phyloP scores from a whole-genome alignment of 768 basidiomycete genomes.

The Naganishia kalamii region DNA sequence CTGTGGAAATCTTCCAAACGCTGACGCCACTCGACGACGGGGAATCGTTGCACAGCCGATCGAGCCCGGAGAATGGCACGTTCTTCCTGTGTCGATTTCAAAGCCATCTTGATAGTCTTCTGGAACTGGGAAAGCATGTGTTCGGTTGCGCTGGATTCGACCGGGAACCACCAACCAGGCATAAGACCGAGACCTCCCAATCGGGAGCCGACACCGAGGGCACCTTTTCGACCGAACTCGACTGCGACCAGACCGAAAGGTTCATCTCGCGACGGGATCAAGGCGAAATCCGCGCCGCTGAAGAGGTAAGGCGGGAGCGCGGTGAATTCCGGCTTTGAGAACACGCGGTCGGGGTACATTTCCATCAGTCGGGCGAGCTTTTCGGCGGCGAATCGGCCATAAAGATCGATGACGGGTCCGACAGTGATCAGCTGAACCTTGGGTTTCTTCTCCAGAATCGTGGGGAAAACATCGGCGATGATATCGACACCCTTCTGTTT shows the following conservation, averaged over 20 bases:
- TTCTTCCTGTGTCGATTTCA: constrained; percentile 84
- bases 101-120: constrained; percentile 88
- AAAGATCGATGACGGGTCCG: constrained; percentile 90
- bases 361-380: constrained; percentile 90
- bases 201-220: constrained; percentile 87
- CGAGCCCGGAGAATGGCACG: constrained; percentile 86
- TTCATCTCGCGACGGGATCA: constrained; percentile 93
- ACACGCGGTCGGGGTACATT: constrained; percentile 87
- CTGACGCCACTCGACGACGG: constrained; percentile 95
- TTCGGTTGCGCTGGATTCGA: constrained; percentile 82
- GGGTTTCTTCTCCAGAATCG: constrained; percentile 73
- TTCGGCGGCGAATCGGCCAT: constrained; percentile 90
- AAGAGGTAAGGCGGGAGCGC: constrained; percentile 87
- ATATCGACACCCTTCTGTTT: constrained; percentile 96
- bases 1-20: constrained; percentile 90
- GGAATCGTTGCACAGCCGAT: constrained; percentile 92
- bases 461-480: constrained; percentile 91
- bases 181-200: constrained; percentile 90
- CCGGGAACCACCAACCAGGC: constrained; percentile 99
- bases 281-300: constrained; percentile 88
- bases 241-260: constrained; percentile 94
- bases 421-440: constrained; percentile 81
- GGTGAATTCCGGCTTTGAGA: constrained; percentile 94
- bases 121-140: constrained; percentile 92
- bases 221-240: constrained; percentile 93